Percentiles rank a stretch among this genome's conserved stretches.
Evolutionary conservation across 176 grass and related monocot genomes (phyloP).

Genomic region (Calamus simplicifolius): DNA sequence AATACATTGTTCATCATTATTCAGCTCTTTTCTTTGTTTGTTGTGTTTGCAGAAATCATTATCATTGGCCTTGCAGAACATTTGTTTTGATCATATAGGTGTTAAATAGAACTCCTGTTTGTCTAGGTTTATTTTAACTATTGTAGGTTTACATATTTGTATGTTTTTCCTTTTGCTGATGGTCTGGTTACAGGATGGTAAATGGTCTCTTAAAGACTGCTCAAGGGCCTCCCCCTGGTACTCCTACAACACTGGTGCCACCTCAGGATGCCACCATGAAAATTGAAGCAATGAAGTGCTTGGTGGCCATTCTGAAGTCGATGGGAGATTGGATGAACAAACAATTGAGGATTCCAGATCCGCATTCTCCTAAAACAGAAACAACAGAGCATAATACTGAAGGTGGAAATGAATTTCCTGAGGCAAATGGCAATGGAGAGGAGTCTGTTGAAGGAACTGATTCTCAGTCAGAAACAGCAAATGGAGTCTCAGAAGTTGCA

Average conservation of each 20-base stretch:
- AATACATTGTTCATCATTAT: too few relatives aligned
- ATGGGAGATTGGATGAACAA: slow-evolving; percentile 99
- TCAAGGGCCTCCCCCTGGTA: slow-evolving; percentile 92
- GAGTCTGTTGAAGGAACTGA: slow-evolving; percentile 71
- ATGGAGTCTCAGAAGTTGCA: slow-evolving; percentile 61
- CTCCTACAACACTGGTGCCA: slow-evolving; percentile 68
- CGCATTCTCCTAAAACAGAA: slow-evolving; percentile 60
- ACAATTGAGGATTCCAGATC: slow-evolving; percentile 83
- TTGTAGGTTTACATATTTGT: background rate
- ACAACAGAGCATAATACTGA: slow-evolving; percentile 54
- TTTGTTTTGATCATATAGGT: background rate
- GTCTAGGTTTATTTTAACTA: background rate
- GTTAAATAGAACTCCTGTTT: background rate
- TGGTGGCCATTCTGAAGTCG: slow-evolving; percentile 93
- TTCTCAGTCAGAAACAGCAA: slow-evolving; percentile 67
- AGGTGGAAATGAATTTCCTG: slow-evolving; percentile 45
- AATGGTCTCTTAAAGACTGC: slow-evolving; percentile 96
- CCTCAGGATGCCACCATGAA: slow-evolving; percentile 91
- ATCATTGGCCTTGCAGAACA: background rate
- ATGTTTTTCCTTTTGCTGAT: too few relatives aligned
- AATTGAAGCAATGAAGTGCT: slow-evolving; percentile 97
- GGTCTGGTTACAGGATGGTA: slow-evolving; percentile 58
- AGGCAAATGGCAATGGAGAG: slow-evolving; percentile 46
- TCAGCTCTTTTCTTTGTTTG: too few relatives aligned
- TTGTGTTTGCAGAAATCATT: too few relatives aligned